These are phyloP conservation scores for Synchytrium microbalum DNA, from an alignment of 371 early-diverging fungal genomes.

Conservation along the genomic window DNA sequence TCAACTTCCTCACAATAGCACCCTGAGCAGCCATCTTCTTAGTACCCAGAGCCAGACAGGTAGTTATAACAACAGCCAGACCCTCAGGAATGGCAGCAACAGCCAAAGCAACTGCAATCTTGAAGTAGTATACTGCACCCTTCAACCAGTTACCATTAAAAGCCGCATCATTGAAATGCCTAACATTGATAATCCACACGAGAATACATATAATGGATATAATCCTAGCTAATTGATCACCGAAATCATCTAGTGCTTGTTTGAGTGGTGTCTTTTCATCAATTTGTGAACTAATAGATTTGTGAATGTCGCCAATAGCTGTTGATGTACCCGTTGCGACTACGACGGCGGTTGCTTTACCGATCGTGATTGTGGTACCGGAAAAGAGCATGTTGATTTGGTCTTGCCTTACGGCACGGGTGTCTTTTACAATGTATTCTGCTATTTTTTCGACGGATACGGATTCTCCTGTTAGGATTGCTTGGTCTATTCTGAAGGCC, in stretches of 20 bases:
- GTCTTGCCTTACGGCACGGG: conserved; percentile 86
- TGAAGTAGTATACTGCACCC: conserved; percentile 50
- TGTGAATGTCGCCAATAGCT: conserved; percentile 91
- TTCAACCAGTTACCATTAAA: conserved; percentile 71
- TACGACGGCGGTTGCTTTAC: conserved; percentile 83
- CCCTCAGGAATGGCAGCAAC: conserved; percentile 99
- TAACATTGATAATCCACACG: conserved; percentile 94
- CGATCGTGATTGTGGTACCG: conserved; percentile 91
- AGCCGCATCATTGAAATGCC: conserved; percentile 84
- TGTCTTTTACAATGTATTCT: conserved; percentile 48
- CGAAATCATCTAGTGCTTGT: conserved; percentile 91
- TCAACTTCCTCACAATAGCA: conserved; percentile 91
- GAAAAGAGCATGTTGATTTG: conserved; percentile 90
- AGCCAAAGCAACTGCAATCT: conserved; percentile 96
- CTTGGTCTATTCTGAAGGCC: conserved; percentile 86
- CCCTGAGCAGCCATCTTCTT: conserved; percentile 93
- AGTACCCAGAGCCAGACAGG: conserved; percentile 93
- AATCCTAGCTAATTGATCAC: conserved; percentile 89
- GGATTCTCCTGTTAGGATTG: conserved; percentile 96
- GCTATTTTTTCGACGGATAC: conserved; percentile 78
- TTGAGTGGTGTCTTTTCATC: conserved; percentile 92
- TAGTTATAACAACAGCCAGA: conserved; percentile 93
- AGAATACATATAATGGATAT: conserved; percentile 91
- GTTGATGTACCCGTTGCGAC: conserved; percentile 79
- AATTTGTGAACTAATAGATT: conserved; percentile 69